Evolutionary conservation across 805 yeast species (phyloP).

Genomic region (Candida glaebosa): DNA sequence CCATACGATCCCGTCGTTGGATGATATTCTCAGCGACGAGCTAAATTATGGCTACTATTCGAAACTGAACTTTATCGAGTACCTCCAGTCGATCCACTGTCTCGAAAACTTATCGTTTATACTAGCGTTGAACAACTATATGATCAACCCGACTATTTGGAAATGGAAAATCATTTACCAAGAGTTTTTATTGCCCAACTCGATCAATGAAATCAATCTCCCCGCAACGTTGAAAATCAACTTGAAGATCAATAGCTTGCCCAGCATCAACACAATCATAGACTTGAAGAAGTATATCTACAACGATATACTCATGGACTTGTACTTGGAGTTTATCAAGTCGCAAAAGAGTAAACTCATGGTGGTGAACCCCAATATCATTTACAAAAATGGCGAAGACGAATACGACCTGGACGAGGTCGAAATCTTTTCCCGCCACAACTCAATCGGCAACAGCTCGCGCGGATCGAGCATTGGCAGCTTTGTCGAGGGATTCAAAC

Average conservation of each 20-base stretch:
- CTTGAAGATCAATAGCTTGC: conserved; percentile 2
- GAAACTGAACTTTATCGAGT: conserved; percentile 4
- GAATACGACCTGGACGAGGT: conserved; percentile 1
- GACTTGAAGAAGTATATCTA: conserved; percentile 8
- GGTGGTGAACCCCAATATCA: neutral
- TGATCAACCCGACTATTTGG: conserved; percentile 2
- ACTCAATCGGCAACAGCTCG: conserved; percentile 2
- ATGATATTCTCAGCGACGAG: conserved; percentile 3
- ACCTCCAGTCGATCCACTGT: conserved; percentile 5
- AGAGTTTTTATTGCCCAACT: conserved; percentile 7
- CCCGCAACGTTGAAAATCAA: conserved; percentile 8
- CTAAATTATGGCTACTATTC: conserved; percentile 3
- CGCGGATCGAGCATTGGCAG: conserved; percentile 4
- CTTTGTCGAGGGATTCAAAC: conserved; percentile 3
- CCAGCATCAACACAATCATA: conserved; percentile 4
- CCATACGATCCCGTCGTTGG: conserved; percentile 2
- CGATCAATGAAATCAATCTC: conserved; percentile 10
- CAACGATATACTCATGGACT: conserved; percentile 10
- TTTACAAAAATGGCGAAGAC: conserved; percentile 3
- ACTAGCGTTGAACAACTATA: conserved; percentile 3
- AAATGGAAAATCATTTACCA: conserved; percentile 7
- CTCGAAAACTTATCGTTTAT: conserved; percentile 4
- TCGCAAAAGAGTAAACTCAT: conserved; percentile 4
- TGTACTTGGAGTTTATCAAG: conserved; percentile 10
- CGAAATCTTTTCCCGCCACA: conserved; percentile 3